Percentiles rank a stretch among this genome's conserved stretches.
These are phyloP conservation scores for Medicago lupulina DNA, from an alignment of 306 rosid species.

Conservation along the genomic window DNA sequence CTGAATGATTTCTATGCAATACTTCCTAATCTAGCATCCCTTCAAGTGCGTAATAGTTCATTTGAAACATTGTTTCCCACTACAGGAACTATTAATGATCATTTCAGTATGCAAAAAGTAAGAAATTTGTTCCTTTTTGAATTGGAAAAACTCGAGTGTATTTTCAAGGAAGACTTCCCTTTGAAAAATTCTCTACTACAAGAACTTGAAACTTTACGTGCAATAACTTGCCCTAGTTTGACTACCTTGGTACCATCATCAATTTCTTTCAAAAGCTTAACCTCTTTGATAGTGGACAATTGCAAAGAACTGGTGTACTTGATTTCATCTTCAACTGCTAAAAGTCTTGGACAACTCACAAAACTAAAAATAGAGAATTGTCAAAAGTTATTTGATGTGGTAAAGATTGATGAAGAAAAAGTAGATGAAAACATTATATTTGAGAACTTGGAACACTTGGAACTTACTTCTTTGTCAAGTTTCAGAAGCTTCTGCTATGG, in stretches of 20 bases:
- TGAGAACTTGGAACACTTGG: neutral
- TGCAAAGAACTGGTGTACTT: neutral
- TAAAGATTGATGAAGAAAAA: neutral
- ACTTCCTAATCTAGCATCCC: neutral
- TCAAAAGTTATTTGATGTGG: neutral
- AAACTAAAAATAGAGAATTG: neutral
- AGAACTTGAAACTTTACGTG: fast-evolving
- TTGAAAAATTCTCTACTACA: neutral
- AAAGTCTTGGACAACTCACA: neutral
- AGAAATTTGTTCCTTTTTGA: neutral
- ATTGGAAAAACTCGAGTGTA: neutral
- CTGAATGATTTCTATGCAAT: neutral
- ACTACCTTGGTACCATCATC: neutral
- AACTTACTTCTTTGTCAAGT: too few species aligned
- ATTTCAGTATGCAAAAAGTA: neutral
- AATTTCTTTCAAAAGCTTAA: neutral
- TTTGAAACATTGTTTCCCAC: neutral
- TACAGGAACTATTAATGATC: neutral
- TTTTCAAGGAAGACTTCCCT: neutral
- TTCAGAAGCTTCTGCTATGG: neutral
- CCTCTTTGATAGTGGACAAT: neutral
- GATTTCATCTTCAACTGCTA: constrained; percentile 13
- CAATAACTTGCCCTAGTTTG: neutral
- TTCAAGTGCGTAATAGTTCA: neutral
- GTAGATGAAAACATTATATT: neutral